These are phyloP conservation scores for Tephrocybe sp. DNA, from an alignment of 768 basidiomycete genomes.

Conservation along the genomic window DNA sequence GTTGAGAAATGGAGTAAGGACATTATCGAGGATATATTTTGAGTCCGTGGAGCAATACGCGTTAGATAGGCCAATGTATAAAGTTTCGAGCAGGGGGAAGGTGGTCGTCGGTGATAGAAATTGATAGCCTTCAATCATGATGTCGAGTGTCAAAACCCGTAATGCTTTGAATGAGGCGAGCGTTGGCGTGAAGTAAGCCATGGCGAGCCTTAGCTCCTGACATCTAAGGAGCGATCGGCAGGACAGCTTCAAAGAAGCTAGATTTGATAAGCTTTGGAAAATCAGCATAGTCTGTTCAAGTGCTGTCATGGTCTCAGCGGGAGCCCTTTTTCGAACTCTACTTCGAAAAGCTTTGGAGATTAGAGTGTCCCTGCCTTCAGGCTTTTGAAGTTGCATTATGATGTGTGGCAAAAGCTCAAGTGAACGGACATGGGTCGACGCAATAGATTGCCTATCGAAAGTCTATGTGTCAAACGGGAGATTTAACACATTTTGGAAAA, in stretches of 20 bases:
- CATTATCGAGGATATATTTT: conserved; percentile 9
- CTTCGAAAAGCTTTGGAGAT: neutral
- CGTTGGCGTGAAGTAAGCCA: neutral
- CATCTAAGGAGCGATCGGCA: neutral
- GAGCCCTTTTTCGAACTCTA: neutral
- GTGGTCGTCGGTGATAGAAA: conserved; percentile 9
- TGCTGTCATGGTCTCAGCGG: neutral
- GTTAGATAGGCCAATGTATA: conserved; percentile 19
- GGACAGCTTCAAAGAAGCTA: neutral
- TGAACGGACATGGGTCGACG: conserved; percentile 1
- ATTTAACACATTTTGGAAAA: neutral
- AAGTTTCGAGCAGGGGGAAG: conserved; percentile 19
- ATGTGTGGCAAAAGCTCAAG: conserved; percentile 3
- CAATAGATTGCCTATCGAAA: neutral
- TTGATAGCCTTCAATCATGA: conserved; percentile 22
- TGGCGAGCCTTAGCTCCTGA: neutral
- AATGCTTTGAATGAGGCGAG: conserved; percentile 3
- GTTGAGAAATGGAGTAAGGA: conserved; percentile 24
- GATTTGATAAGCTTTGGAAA: neutral
- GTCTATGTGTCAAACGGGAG: neutral
- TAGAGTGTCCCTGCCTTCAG: neutral
- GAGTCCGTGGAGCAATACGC: conserved; percentile 17
- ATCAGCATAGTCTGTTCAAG: neutral
- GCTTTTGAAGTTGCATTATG: neutral
- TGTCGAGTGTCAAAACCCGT: conserved; percentile 16